These are phyloP conservation scores for Fraxinus quadrangulata DNA, from an alignment of 257 asterid genomes.

Conservation along the genomic window DNA sequence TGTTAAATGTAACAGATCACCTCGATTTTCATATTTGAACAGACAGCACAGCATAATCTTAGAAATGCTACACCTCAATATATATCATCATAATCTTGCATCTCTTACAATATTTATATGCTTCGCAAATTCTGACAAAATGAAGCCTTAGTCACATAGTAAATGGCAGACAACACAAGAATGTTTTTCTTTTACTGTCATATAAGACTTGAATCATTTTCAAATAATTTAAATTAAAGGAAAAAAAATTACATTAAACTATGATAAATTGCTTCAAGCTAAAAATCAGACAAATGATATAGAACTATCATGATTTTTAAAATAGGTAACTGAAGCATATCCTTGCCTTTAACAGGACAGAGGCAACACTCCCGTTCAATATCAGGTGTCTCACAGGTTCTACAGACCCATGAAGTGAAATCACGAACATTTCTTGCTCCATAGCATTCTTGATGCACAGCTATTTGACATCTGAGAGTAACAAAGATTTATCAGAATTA, in stretches of 20 bases:
- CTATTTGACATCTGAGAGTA: conserved; percentile 86
- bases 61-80: not conserved
- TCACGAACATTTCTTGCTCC: conserved; percentile 94
- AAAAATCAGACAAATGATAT: conserved; percentile 4
- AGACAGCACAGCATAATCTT: not conserved
- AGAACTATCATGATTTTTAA: conserved; percentile 4
- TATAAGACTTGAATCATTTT: not conserved
- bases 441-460: conserved; percentile 99
- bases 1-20: not conserved
- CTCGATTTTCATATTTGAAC: not conserved
- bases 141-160: conserved; percentile 1
- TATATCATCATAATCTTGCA: conserved; percentile 1
- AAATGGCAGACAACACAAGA: not conserved
- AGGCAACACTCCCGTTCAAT: conserved; percentile 96
- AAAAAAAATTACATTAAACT: not conserved
- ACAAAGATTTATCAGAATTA: not conserved
- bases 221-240: not conserved
- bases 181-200: not conserved
- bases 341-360: conserved; percentile 96
- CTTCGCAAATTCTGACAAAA: conserved; percentile 5
- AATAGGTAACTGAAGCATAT: conserved; percentile 9
- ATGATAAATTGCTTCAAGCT: conserved; percentile 3
- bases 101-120: conserved; percentile 14
- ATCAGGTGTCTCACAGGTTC: conserved; percentile 95
- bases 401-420: conserved; percentile 98